A percentile compares a stretch with the other conserved stretches of the same genome.
Conservation (phyloP, 169 alveolate species). For the Eimeria necatrix region DNA sequence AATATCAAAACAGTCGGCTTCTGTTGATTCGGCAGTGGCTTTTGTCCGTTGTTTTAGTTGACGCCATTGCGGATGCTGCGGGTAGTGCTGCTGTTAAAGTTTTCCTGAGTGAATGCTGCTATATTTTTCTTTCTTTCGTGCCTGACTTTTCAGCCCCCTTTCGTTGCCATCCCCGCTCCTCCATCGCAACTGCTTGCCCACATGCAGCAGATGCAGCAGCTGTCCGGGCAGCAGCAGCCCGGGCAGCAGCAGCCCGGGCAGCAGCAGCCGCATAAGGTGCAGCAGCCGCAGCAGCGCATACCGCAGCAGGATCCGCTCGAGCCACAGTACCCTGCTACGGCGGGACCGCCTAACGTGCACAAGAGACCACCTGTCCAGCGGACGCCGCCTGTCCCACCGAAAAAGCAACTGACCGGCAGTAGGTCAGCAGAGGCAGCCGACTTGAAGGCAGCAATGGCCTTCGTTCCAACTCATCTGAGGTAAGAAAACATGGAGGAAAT, state of each 20-base stretch:
- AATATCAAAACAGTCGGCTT: not conserved
- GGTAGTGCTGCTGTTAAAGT: not conserved
- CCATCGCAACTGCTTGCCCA: conserved; percentile 62
- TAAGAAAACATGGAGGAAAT: not conserved
- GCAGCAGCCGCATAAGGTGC: conserved; percentile 7
- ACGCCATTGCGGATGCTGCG: not conserved
- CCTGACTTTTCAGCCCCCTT: conserved; percentile 53
- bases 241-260: conserved; percentile 22
- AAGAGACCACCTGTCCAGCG: conserved; percentile 45
- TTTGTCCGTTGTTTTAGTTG: not conserved
- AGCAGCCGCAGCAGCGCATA: conserved; percentile 26
- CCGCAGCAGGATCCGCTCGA: not conserved
- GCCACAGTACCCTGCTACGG: not conserved
- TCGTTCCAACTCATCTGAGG: conserved; percentile 66
- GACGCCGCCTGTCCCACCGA: conserved; percentile 29
- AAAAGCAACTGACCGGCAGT: not conserved
- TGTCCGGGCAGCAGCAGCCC: conserved; percentile 14
- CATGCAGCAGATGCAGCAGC: conserved; percentile 60
- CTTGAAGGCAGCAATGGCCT: conserved; percentile 59
- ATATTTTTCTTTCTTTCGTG: not conserved
- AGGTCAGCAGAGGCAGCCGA: conserved; percentile 5
- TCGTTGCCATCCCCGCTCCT: conserved; percentile 36
- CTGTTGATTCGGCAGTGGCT: not conserved
- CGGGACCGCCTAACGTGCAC: conserved; percentile 5
- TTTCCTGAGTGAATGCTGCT: not conserved